Evolutionary conservation across 257 asterid genomes (phyloP), one percentile per base, ranked within the genome.

Genomic region (Vinca minor): DNA sequence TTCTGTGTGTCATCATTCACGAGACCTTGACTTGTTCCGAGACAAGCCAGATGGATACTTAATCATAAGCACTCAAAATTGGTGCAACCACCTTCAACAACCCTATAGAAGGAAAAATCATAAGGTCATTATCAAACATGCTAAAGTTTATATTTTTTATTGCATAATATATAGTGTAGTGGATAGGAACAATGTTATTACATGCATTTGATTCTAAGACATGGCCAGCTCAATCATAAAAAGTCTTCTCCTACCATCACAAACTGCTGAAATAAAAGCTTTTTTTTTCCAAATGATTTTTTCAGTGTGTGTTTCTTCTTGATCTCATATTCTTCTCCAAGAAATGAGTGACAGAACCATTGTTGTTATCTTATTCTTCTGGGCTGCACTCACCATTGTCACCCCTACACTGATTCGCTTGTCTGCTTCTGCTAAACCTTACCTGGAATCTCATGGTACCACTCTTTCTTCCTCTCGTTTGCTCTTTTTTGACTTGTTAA

Each of bases 81-180:
- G 92, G 85, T 81, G 73, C 62, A 84, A 84, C 95, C 65, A 81
- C 94, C 71, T 84, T 71, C 75, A 84, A 81, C 88, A 67, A 84
- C 84, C 82, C 69, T 14, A 47, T 17, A 60, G 48, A 38, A 61
- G 13, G 70, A 69, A 72, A 63, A 58, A 59, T 36, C 58, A 50
- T 26, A 57, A 77, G 48, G 67, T 49, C 62, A 56, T 73, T 56
- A 38, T 76, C 65, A 54, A n/a, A n/a, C n/a, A 52, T 32, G 14
- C 41, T 39, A 69, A 23, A 34, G 64, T 11, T 15, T 36, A 57
- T 41, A 25, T 21, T 21, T 45, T 48, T 2, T 34, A 34, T 2
- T 34, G n/a, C 38, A 34, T 42, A 38, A 29, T 57, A 38, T 69
- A 60, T 61, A 62, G 66, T 58, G 47, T 29, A 44, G 62, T 67